Evolutionary conservation across 164 flowering plant genomes (phyloP), one percentile per base, ranked within the genome.

Genomic region (Stephania yunnanensis): DNA sequence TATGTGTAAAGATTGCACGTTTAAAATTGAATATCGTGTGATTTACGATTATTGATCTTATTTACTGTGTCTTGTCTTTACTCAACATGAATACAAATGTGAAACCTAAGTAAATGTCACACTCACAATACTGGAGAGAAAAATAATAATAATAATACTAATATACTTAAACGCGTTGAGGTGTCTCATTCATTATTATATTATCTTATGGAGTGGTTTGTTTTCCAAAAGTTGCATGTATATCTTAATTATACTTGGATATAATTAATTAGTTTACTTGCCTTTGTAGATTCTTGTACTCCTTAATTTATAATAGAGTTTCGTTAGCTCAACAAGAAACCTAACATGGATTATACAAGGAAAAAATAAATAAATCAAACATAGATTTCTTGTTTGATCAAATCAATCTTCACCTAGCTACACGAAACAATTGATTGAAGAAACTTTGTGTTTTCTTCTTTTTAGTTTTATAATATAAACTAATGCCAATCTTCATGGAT

Each of bases 291-390:
- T 36, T 36, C 42, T 36, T 36, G 42, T 36, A 36, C 42, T 36
- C 42, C 42, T 36, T 36, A 36, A 36, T 36, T 36, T 36, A 36
- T 36, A 36, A 36, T n/a, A 63, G 66, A 63, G 66, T 13, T 4
- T 63, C 66, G 29, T 63, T 63, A 63, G 66, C 20, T 63, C 66
- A 63, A 63, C 66, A 63, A 63, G 66, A 63, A 20, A 63, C 55
- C 55, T 50, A 50, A 50, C 55, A 7, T 50, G 55, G 15, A 50
- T 50, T 7, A 50, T 50, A 36, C 42, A 36, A 0, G 55, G 55
- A 36, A 36, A 36, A 36, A 36, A 36, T 36, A 36, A 36, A 36
- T 36, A 36, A 36, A 36, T 2, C 42, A 1, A 0, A 36, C 42
- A 4, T 36, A 36, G 42, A 36, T 36, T 36, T 36, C 42, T 36